A percentile compares a stretch with the other conserved stretches of the same genome.
Evolutionary conservation across 2,329 filamentous ascomycete genomes (phyloP).

Genomic region (Hypoxylon sp.): DNA sequence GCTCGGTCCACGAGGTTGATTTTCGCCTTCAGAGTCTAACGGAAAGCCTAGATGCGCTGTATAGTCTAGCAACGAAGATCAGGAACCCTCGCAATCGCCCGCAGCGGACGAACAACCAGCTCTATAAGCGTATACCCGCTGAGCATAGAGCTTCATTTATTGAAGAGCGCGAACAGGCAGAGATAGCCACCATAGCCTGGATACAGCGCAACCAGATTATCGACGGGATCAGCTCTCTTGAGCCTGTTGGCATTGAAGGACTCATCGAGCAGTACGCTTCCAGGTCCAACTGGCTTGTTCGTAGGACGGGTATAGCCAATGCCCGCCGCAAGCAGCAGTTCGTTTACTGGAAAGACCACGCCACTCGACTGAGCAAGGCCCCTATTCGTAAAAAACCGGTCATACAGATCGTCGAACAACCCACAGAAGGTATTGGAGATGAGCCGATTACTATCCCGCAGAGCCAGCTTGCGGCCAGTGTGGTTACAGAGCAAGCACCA

Average conservation of each 20-base stretch:
- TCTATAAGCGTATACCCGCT: constrained; percentile 24
- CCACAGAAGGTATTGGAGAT: background rate
- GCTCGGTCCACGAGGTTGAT: constrained; percentile 15
- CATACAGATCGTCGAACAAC: background rate
- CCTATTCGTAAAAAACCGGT: background rate
- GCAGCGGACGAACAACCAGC: constrained; percentile 21
- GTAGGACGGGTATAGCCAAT: constrained; percentile 29
- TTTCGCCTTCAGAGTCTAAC: constrained; percentile 19
- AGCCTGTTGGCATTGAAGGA: background rate
- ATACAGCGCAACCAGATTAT: constrained; percentile 6
- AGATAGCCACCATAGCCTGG: constrained; percentile 23
- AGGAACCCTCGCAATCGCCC: constrained; percentile 36
- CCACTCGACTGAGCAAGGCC: constrained; percentile 11
- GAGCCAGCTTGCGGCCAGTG: background rate
- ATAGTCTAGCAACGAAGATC: constrained; percentile 31
- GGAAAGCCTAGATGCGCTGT: constrained; percentile 22
- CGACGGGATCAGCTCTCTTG: background rate
- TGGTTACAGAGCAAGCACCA: background rate
- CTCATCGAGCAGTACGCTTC: background rate
- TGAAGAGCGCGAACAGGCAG: constrained; percentile 22
- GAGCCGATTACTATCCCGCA: background rate
- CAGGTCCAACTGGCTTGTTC: constrained; percentile 29
- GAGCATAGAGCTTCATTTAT: constrained; percentile 1
- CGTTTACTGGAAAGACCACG: constrained; percentile 35
- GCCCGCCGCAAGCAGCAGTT: constrained; percentile 34